Conservation (phyloP, 23 red algal genomes). For the Porphyridium purpureum region DNA sequence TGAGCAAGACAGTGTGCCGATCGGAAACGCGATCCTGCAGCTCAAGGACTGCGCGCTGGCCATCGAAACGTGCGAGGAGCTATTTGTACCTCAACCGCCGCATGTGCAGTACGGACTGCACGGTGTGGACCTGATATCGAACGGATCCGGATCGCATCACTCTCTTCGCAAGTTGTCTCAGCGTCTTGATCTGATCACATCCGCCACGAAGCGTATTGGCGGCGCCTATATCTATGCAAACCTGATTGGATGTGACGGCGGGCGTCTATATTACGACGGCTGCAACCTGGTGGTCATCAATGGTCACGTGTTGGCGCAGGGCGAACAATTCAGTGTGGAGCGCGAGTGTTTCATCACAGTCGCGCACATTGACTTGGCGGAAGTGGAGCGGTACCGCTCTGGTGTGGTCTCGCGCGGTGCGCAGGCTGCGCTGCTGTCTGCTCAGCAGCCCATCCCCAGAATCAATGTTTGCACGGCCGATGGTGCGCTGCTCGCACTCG, state of each 20-base stretch:
- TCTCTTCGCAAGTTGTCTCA: constrained; percentile 62
- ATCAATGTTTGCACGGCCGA: no score
- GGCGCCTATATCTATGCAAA: constrained; percentile 90
- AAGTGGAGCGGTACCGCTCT: constrained; percentile 36
- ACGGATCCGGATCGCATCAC: constrained; percentile 79
- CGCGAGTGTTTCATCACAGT: constrained; percentile 48
- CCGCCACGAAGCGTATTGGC: constrained; percentile 60
- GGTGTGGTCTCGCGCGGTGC: constrained; percentile 31
- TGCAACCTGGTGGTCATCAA: constrained; percentile 62
- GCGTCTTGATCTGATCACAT: constrained; percentile 39
- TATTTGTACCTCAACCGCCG: constrained; percentile 68
- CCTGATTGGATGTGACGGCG: constrained; percentile 93
- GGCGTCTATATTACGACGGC: constrained; percentile 94
- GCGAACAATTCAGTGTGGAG: constrained; percentile 51
- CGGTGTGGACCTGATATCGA: constrained; percentile 70
- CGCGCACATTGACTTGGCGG: constrained; percentile 53
- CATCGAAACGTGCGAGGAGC: constrained; percentile 92
- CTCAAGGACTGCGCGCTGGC: constrained; percentile 38
- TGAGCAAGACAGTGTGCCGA: constrained; percentile 15
- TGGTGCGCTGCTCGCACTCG: no score
- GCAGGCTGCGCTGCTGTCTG: constrained; percentile 32
- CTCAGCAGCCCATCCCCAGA: neutral
- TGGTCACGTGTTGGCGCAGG: constrained; percentile 68
- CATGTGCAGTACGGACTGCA: constrained; percentile 54
- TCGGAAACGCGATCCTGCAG: constrained; percentile 65